Base-by-base conservation (phyloP, 2,329 filamentous ascomycete genomes). In the Macrophomina phaseolina region DNA sequence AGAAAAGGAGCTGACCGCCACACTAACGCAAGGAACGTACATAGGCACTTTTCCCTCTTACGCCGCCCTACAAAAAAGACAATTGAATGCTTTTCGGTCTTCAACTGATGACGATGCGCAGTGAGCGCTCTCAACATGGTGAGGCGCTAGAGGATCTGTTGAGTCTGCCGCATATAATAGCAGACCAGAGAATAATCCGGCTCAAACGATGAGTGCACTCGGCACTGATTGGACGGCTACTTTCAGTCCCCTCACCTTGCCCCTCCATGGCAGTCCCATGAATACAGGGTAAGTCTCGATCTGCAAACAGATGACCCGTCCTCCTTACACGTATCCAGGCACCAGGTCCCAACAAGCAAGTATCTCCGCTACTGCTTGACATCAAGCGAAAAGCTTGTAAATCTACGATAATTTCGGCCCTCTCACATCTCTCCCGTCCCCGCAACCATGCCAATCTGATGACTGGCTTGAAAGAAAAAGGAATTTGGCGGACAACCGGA, bases 331-430 rank as follows among this genome's bases (percentile, higher is more conserved):
- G 56, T 61, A 34, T 46, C 40, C 56, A 61, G 56, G 56, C 40
- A 61, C 56, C 40, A 7, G 30, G 42, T 34, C 42, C 28, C 36
- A 18, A 36, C 40, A 34, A 61, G 42, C 56, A 61, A 48, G 8
- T 36, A 23, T 48, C 56, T 34, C 56, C 42, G 42, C 56, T 61
- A 16, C 56, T 61, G 56, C 56, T 28, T 36, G 56, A 61, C 42
- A 36, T 61, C 14, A 36, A 16, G 7, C 56, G 23, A 36, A 46
- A 48, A 46, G 28, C 42, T 14, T 61, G 42, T 34, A 23, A 61
- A 40, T 23, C n/a, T 14, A 34, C 28, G 56, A 34, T 12, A 9
- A 61, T 48, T 23, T 14, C 28, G 11, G 42, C 42, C 28, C 23
- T 18, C 30, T 7, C 16, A 5, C 30, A 30, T 48, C 28, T 5